These are phyloP conservation scores for Punctularia strigosozonata DNA, from an alignment of 768 basidiomycete species.

Conservation along the genomic window DNA sequence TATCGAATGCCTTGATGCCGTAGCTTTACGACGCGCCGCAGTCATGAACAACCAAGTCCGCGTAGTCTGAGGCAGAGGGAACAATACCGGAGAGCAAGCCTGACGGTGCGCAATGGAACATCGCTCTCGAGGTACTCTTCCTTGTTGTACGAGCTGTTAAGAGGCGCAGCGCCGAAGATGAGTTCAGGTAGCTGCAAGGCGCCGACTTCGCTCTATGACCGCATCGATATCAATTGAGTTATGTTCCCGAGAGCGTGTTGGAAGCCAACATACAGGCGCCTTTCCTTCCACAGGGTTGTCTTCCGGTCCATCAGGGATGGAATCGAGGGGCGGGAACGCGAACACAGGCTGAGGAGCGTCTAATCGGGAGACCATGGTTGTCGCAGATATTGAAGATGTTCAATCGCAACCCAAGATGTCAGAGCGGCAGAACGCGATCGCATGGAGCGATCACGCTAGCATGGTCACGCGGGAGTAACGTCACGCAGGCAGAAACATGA, in stretches of 20 bases:
- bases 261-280: conserved; percentile 20
- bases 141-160: conserved; percentile 56
- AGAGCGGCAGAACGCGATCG: not conserved
- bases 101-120: conserved; percentile 50
- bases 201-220: conserved; percentile 22
- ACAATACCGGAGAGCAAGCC: conserved; percentile 64
- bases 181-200: conserved; percentile 29
- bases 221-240: not conserved
- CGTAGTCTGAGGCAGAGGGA: not conserved
- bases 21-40: conserved; percentile 35
- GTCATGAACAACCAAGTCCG: not conserved
- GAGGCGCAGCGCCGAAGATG: conserved; percentile 62
- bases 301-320: conserved; percentile 27
- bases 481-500: not conserved
- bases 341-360: conserved; percentile 29
- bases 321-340: conserved; percentile 24
- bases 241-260: not conserved
- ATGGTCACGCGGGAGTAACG: not conserved
- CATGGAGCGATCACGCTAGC: not conserved
- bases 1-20: conserved; percentile 75
- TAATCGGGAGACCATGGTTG: conserved; percentile 27
- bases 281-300: conserved; percentile 26
- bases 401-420: not conserved
- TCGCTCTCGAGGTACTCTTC: conserved; percentile 44
- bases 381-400: not conserved